phyloP scores from a whole-genome alignment of 176 grass and related monocot genomes.

The Oropetium thomaeum region DNA sequence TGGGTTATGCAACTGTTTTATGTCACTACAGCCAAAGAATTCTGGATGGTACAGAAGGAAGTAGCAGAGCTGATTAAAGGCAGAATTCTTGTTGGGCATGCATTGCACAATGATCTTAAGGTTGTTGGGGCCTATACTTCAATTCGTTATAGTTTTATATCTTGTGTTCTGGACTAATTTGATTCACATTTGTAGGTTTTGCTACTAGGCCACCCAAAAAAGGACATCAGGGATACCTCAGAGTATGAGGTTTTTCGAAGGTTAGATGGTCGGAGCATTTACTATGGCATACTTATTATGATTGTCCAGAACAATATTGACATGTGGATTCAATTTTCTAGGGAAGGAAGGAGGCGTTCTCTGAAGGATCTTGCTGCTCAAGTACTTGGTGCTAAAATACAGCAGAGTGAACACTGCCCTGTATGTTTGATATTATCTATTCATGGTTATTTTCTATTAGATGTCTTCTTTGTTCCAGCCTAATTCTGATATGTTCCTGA shows the following conservation, averaged over 20 bases:
- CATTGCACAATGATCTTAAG: conserved; percentile 98
- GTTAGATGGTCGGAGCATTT: conserved; percentile 35
- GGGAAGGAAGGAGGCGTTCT: conserved; percentile 53
- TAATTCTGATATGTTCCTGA: background rate
- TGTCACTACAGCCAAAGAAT: conserved; percentile 67
- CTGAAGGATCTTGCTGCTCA: conserved; percentile 89
- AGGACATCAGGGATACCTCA: conserved; percentile 81
- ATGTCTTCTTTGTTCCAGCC: background rate
- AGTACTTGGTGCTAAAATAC: conserved; percentile 85
- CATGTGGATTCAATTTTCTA: conserved; percentile 35
- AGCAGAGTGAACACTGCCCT: conserved; percentile 71
- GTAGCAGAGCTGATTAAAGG: conserved; percentile 90
- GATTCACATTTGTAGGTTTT: conserved; percentile 52
- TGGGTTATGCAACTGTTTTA: conserved; percentile 31
- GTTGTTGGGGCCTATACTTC: conserved; percentile 29
- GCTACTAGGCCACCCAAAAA: conserved; percentile 87
- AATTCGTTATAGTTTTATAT: background rate
- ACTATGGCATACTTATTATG: conserved; percentile 6
- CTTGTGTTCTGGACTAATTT: conserved; percentile 29
- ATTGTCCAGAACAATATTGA: conserved; percentile 23
- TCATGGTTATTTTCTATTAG: background rate
- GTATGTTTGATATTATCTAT: conserved; percentile 44
- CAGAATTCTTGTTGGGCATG: conserved; percentile 80
- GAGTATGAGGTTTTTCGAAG: conserved; percentile 75
- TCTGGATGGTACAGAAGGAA: conserved; percentile 64